Evolutionary conservation across 192 early-diverging fungal species (phyloP), one percentile per base, ranked within the genome.

Genomic region (Cladochytrium replicatum): DNA sequence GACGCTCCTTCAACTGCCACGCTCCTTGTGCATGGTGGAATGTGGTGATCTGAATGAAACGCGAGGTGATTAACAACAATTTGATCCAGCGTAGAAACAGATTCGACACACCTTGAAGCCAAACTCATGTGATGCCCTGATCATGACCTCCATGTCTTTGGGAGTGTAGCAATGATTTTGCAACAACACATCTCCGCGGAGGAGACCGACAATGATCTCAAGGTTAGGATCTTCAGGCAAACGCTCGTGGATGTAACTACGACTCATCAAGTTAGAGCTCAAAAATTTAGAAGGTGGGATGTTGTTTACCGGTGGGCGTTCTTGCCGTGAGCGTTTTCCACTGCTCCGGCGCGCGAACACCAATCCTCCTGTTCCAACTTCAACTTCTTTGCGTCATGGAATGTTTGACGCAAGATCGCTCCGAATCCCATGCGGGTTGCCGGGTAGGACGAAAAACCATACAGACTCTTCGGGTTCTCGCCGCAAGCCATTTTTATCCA

Each of bases 401-500:
- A 77, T n/a, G 44, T 38, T 28, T 81, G 52, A 13, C 81, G 63
- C 31, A 78, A 57, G 31, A 82, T 54, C 57, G 64, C 80, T 3
- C 58, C 77, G 44, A 68, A 60, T 26, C 80, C 80, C 26, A 82
- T 48, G 13, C 43, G 43, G 13, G 43, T 13, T 26, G 11, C 43
- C 32, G 43, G 43, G 11, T 13, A 13, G 13, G 13, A 17, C 17
- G 13, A 17, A 13, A 13, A 13, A 13, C 70, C 72, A 32, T 74
- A 75, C 23, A 28, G 24, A 6, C 27, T 7, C 61, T 79, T 82
- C 31, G 74, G 68, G 61, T 82, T 82, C 48, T 82, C 80, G 31
- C 80, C 80, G 44, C 80, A 82, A 5, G 80, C 80, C 71, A 75
- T 75, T 54, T 82, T 82, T 65, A 75, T 68, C 48, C 66, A 82